phyloP scores from a whole-genome alignment of 371 early-diverging fungal genomes.

The Haplosporangium sp. region DNA sequence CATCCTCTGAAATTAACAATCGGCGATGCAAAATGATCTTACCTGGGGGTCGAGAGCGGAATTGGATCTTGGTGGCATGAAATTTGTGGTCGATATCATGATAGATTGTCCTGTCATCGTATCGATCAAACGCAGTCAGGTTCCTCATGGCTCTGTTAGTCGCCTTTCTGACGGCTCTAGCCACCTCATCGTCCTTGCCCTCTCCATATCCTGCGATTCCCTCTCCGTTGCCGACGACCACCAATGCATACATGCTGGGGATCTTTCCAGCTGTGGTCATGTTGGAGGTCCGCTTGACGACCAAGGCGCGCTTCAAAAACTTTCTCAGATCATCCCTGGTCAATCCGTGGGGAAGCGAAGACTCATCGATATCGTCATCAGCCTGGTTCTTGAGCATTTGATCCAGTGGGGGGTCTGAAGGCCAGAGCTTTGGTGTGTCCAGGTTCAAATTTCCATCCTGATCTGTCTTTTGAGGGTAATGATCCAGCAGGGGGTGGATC shows the following conservation, averaged over 20 bases:
- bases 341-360: constrained; percentile 51
- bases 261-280: constrained; percentile 90
- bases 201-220: constrained; percentile 97
- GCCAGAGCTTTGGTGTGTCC: constrained; percentile 39
- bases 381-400: constrained; percentile 53
- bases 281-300: constrained; percentile 84
- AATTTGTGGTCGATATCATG: constrained; percentile 91
- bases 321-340: constrained; percentile 43
- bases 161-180: constrained; percentile 90
- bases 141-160: constrained; percentile 89
- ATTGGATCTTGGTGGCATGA: constrained; percentile 84
- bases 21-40: constrained; percentile 23
- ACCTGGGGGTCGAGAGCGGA: constrained; percentile 94
- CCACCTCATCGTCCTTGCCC: constrained; percentile 87
- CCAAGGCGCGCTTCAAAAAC: constrained; percentile 78
- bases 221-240: constrained; percentile 95
- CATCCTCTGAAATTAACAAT: too few relatives aligned
- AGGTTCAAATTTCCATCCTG: constrained; percentile 33
- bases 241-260: constrained; percentile 89
- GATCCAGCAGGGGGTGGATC: constrained; percentile 53
- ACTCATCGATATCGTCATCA: constrained; percentile 51
- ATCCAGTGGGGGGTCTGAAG: constrained; percentile 44
- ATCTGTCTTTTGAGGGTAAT: constrained; percentile 41
- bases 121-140: constrained; percentile 86
- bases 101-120: constrained; percentile 95